Evolutionary conservation across 225 moss, liverwort and hornwort genomes (phyloP).

Genomic region (Marchantia paleacea): DNA sequence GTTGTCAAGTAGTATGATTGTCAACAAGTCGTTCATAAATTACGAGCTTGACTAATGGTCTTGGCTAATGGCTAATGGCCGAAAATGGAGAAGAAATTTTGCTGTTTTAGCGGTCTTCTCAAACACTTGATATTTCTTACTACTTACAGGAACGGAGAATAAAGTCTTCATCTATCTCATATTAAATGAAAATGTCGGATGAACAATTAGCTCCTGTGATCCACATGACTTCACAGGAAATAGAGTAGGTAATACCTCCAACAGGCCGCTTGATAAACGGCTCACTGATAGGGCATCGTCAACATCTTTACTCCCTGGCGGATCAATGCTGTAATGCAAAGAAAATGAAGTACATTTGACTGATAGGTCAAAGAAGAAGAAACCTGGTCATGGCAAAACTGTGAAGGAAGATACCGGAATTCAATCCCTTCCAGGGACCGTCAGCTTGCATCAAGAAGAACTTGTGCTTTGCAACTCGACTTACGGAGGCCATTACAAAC

Average conservation of each 20-base stretch:
- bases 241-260: slow-evolving; percentile 34
- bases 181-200: neutral
- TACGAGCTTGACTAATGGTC: neutral
- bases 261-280: slow-evolving; percentile 33
- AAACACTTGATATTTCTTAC: neutral
- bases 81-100: neutral
- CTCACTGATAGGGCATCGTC: slow-evolving; percentile 52
- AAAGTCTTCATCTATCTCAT: neutral
- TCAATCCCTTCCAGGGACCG: too few relatives aligned
- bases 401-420: neutral
- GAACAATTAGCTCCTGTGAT: neutral
- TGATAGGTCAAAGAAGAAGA: too few relatives aligned
- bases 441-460: too few relatives aligned
- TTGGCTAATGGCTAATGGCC: neutral
- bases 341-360: neutral
- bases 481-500: too few relatives aligned
- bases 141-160: neutral
- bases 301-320: slow-evolving; percentile 52
- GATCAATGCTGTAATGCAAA: slow-evolving; percentile 42
- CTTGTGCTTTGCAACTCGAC: too few relatives aligned
- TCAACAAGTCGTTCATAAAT: neutral
- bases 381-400: neutral
- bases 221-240: neutral
- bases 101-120: neutral
- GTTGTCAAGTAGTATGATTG: neutral